Evolutionary conservation across 2,329 filamentous ascomycete species (phyloP).

Genomic region (Rutstroemia sp.): DNA sequence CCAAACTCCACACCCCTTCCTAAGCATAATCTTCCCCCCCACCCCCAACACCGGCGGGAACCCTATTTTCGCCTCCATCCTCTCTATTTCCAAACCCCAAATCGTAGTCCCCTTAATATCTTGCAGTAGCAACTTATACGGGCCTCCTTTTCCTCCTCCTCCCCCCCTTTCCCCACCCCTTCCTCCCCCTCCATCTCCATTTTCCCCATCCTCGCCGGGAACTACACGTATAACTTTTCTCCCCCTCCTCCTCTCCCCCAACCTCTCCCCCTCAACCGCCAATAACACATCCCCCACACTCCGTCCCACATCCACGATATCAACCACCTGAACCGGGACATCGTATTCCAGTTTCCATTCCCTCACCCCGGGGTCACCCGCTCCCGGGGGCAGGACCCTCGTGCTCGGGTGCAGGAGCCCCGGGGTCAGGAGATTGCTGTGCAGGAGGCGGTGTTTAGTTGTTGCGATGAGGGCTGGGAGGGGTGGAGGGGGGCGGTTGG

Average conservation of each 20-base stretch:
- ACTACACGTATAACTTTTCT: conserved; percentile 74
- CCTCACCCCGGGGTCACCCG: conserved; percentile 35
- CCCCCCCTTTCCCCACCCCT: neutral
- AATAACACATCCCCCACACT: conserved; percentile 86
- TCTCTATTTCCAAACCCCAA: conserved; percentile 64
- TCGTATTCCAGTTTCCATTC: conserved; percentile 52
- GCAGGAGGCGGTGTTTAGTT: conserved; percentile 73
- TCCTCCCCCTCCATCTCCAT: neutral
- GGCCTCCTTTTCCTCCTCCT: conserved; percentile 34
- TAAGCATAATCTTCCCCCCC: conserved; percentile 74
- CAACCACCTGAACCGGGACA: conserved; percentile 73
- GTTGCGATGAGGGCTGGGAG: conserved; percentile 51
- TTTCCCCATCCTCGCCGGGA: conserved; percentile 30
- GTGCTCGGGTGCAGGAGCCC: conserved; percentile 39
- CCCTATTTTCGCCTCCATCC: conserved; percentile 58
- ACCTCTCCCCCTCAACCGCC: conserved; percentile 63
- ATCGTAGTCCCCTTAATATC: conserved; percentile 64
- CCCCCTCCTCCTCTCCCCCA: conserved; percentile 68
- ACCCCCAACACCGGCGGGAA: conserved; percentile 55
- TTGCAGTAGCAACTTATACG: conserved; percentile 77
- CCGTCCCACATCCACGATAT: conserved; percentile 73
- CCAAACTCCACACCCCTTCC: conserved; percentile 57
- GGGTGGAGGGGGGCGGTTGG: conserved; percentile 34
- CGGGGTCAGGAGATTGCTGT: conserved; percentile 67
- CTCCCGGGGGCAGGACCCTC: conserved; percentile 49